Evolutionary conservation across 495 filamentous ascomycete genomes (phyloP).

Genomic region (Astrothelium subdiscretum): DNA sequence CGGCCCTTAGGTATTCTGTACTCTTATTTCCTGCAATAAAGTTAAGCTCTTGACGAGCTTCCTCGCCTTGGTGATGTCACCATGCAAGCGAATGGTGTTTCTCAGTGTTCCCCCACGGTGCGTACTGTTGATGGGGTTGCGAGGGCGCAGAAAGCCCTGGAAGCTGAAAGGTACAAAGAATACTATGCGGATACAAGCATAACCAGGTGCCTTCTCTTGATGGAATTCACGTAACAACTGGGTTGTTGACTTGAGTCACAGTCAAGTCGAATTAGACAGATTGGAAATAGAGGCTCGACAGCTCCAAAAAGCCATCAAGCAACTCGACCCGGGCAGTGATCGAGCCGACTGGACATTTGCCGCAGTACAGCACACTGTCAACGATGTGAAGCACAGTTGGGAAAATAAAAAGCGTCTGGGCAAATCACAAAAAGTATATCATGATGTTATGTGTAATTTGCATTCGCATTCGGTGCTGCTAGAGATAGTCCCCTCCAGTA

Average conservation of each 20-base stretch:
- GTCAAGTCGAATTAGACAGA: background rate
- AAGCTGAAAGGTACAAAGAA: background rate
- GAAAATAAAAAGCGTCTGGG: background rate
- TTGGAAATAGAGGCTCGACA: background rate
- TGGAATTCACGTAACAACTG: too few relatives aligned
- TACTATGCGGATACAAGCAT: background rate
- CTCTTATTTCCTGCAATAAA: too few relatives aligned
- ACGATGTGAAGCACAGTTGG: background rate
- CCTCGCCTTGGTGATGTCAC: background rate
- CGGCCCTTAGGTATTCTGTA: too few relatives aligned
- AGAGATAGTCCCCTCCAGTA: background rate
- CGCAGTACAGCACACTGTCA: background rate
- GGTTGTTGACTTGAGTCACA: background rate
- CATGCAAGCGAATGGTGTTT: background rate
- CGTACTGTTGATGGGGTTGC: background rate
- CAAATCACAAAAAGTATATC: background rate
- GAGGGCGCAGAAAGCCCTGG: background rate
- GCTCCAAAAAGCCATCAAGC: background rate
- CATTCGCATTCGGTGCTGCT: background rate
- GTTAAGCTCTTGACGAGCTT: background rate
- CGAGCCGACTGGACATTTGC: background rate
- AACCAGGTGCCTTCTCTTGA: too few relatives aligned
- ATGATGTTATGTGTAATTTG: background rate
- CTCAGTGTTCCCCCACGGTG: background rate
- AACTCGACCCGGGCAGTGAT: background rate